A percentile compares a stretch with the other conserved stretches of the same genome.
These are phyloP conservation scores for Hypomontagnella monticulosa DNA, from an alignment of 495 filamentous ascomycete species.

Conservation along the genomic window DNA sequence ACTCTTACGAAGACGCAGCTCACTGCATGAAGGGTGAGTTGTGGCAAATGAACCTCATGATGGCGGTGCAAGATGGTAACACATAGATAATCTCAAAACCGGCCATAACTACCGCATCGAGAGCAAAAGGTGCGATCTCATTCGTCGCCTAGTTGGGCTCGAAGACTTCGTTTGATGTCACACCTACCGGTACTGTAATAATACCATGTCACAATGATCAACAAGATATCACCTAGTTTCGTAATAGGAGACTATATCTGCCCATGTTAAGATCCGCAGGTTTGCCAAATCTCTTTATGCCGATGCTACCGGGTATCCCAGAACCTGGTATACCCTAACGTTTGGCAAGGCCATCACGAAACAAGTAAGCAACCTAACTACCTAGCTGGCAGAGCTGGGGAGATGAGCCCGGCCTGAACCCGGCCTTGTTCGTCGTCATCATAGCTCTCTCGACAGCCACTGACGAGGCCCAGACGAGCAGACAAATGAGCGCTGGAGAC, in stretches of 20 bases:
- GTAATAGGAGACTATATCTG: constrained; percentile 31
- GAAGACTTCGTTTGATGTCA: constrained; percentile 33
- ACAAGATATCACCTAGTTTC: constrained; percentile 23
- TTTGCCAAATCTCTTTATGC: constrained; percentile 16
- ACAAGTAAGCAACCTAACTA: background rate
- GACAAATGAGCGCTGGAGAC: background rate
- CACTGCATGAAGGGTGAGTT: constrained; percentile 3
- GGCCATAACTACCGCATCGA: constrained; percentile 31
- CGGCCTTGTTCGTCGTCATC: constrained; percentile 20
- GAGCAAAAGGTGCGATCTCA: constrained; percentile 19
- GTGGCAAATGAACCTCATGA: constrained; percentile 13
- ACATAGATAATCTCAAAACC: constrained; percentile 13
- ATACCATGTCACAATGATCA: constrained; percentile 25
- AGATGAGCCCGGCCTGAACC: constrained; percentile 1
- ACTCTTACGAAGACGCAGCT: constrained; percentile 2
- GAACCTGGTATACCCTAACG: constrained; percentile 15
- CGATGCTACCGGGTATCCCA: constrained; percentile 13
- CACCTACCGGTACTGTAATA: constrained; percentile 18
- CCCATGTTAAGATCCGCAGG: constrained; percentile 30
- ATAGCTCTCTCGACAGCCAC: constrained; percentile 7
- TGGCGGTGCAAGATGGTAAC: constrained; percentile 12
- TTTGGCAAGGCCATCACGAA: constrained; percentile 15
- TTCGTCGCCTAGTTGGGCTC: constrained; percentile 12
- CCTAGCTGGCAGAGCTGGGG: background rate
- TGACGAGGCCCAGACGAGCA: constrained; percentile 14